Evolutionary conservation across 306 rosid genomes (phyloP).

Genomic region (Begonia peltatifolia): DNA sequence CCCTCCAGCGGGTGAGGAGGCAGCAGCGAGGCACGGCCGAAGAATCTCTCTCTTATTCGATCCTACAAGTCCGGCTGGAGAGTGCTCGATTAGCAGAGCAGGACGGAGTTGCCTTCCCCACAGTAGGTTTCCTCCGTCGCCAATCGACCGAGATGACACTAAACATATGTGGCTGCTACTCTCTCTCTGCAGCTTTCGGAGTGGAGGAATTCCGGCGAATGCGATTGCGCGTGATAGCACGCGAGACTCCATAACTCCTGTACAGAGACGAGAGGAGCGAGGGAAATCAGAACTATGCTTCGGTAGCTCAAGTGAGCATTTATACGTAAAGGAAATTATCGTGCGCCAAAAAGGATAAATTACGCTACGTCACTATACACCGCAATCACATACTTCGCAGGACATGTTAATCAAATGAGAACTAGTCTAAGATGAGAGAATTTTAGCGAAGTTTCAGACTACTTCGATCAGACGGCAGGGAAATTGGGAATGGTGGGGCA

Average conservation of each 20-base stretch:
- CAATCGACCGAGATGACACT: conserved; percentile 30
- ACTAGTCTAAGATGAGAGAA: too few relatives aligned
- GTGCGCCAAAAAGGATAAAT: too few relatives aligned
- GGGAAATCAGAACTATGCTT: conserved; percentile 16
- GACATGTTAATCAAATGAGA: too few relatives aligned
- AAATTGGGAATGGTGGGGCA: too few relatives aligned
- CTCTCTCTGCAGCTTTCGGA: conserved; percentile 34
- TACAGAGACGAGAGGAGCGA: background rate
- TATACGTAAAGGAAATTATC: too few relatives aligned
- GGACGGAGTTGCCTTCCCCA: conserved; percentile 95
- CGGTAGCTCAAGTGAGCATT: too few relatives aligned
- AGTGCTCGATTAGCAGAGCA: conserved; percentile 33
- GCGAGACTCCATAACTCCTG: conserved; percentile 74
- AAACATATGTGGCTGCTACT: conserved; percentile 13
- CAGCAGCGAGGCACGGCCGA: conserved; percentile 45
- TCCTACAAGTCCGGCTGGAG: conserved; percentile 15
- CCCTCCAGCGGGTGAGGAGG: conserved; percentile 71
- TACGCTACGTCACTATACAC: too few relatives aligned
- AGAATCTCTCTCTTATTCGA: conserved; percentile 23
- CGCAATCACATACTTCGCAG: too few relatives aligned
- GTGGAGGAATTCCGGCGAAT: conserved; percentile 28
- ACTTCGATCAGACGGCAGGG: too few relatives aligned
- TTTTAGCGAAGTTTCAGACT: too few relatives aligned
- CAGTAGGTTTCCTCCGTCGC: conserved; percentile 68
- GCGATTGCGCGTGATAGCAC: conserved; percentile 71